Percentiles rank a stretch among this genome's conserved stretches.
These are phyloP conservation scores for Annulohypoxylon truncatum DNA, from an alignment of 2,329 filamentous ascomycete genomes.

Conservation along the genomic window DNA sequence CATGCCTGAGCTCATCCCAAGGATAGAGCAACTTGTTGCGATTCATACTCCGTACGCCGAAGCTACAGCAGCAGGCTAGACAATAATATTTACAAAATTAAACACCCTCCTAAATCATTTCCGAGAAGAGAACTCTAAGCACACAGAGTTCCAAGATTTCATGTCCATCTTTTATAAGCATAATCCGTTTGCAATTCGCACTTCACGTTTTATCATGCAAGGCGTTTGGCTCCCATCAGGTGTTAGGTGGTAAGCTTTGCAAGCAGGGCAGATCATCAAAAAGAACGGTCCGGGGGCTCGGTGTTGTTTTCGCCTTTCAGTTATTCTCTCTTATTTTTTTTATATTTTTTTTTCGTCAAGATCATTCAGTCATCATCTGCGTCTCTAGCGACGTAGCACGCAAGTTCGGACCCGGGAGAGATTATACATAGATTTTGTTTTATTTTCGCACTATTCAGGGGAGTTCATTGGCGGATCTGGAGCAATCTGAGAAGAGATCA, in stretches of 20 bases:
- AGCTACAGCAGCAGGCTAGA: constrained; percentile 30
- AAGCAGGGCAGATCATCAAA: constrained; percentile 21
- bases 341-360: background rate
- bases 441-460: background rate
- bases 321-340: background rate
- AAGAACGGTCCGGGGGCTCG: constrained; percentile 21
- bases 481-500: constrained; percentile 14
- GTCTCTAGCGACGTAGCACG: constrained; percentile 10
- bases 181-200: constrained; percentile 26
- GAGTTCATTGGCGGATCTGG: constrained; percentile 22
- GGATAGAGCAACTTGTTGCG: constrained; percentile 68
- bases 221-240: constrained; percentile 35
- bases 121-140: background rate
- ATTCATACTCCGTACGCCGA: constrained; percentile 39
- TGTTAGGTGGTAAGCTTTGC: constrained; percentile 17
- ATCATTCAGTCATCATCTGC: constrained; percentile 16
- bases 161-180: constrained; percentile 1
- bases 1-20: constrained; percentile 76
- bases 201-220: constrained; percentile 34
- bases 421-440: background rate
- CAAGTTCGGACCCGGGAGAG: constrained; percentile 5
- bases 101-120: constrained; percentile 1
- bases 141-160: constrained; percentile 11
- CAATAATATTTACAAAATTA: constrained; percentile 8
- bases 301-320: constrained; percentile 4